These are phyloP conservation scores for Vigna angularis DNA, from an alignment of 306 rosid species.

Conservation along the genomic window DNA sequence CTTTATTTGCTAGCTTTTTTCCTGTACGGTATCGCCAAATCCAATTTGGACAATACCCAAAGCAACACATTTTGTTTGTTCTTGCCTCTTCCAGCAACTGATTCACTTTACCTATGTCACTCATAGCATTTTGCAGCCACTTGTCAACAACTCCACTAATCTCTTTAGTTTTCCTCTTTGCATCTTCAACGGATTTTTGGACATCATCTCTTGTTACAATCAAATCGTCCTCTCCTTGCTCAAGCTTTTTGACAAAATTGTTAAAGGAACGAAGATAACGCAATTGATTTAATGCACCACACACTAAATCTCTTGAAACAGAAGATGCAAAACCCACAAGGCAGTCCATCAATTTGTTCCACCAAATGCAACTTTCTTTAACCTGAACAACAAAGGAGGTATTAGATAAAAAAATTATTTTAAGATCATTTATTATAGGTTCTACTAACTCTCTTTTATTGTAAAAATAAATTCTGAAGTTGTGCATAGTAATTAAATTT, in stretches of 20 bases:
- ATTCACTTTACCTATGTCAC: neutral
- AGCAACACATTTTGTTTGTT: neutral
- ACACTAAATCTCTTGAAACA: too few species aligned
- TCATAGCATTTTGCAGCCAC: neutral
- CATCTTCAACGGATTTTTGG: neutral
- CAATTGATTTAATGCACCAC: neutral
- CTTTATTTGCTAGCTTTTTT: too few species aligned
- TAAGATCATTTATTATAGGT: too few species aligned
- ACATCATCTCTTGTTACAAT: neutral
- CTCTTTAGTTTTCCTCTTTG: neutral
- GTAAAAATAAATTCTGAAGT: too few species aligned
- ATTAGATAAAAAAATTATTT: too few species aligned
- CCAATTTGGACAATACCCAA: conserved; percentile 25
- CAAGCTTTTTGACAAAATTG: neutral
- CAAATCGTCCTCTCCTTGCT: neutral
- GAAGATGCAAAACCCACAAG: too few species aligned
- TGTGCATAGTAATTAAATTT: too few species aligned
- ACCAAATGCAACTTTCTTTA: too few species aligned
- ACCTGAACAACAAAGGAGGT: too few species aligned
- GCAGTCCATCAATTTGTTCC: too few species aligned
- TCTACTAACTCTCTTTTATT: too few species aligned
- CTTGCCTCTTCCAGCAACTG: neutral
- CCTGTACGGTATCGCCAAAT: neutral
- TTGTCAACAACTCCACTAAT: neutral
- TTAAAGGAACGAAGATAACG: conserved; percentile 24